Base-by-base conservation (phyloP, 2,329 filamentous ascomycete genomes). In the Endoconidiophora polonica region DNA sequence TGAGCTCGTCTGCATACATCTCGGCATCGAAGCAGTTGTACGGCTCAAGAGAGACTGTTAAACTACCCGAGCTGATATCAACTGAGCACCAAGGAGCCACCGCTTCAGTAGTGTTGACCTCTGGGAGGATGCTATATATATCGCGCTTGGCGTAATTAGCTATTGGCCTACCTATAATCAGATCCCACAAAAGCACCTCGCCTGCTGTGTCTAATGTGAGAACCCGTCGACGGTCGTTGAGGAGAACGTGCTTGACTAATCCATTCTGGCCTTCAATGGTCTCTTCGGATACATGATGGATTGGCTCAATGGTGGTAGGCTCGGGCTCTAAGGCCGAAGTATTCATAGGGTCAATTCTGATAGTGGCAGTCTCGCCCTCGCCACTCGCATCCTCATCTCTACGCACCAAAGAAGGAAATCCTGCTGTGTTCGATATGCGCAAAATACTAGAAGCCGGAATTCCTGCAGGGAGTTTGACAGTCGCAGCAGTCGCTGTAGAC, bases 1-100 rank as follows among this genome's bases (percentile, higher is more conserved):
- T 71, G 36, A 93, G 68, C 64, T 96, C 88, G 61, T 98, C 91
- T 1, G 87, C 90, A 62, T 98, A 98, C 64, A 94, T 83, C 60
- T 98, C 91, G 14, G 88, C 91, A 64, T 98, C 91, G 58, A 98
- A 98, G 62, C 88, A 95, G 57, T 93, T 93, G 59, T 91, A 93
- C 39, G 88, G 86, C 60, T 98, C 91, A 16, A 98, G 65, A 16
- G 93, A 81, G 2, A 95, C 90, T 2, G 87, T 90, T 50, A 98
- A 69, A 55, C 85, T 86, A 36, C 91, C 91, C 3, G 90, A 96
- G 57, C 90, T 82, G 18, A 90, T 88, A 60, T 98, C 87, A 48
- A 96, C 83, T 1, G 86, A 86, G 61, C 91, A 98, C 91, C 91
- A 98, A 49, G 94, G 90, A 3, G 90, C 83, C 38, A 96, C 86